A percentile compares a stretch with the other conserved stretches of the same genome.
Conservation (phyloP, 129 eudicot species). For the sunflower (Helianthus annuus) region HanXRQr2.0-SUNRISE NC_035447.2:30273993-30274492, state of each 20-base stretch:
- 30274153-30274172: background rate
- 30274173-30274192: background rate
- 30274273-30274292: constrained; percentile 16
- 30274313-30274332: constrained; percentile 6
- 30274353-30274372: background rate
- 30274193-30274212: background rate
- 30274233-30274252: constrained; percentile 6
- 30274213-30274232: background rate
- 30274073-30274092: background rate
- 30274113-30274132: background rate
- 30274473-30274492: too few species aligned
- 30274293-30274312: background rate
- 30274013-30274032: too few species aligned
- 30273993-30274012: too few species aligned
- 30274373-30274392: background rate
- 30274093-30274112: background rate
- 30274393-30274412: too few species aligned
- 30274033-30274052: background rate
- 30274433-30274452: too few species aligned
- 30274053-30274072: background rate
- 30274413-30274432: too few species aligned
- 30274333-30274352: constrained; percentile 6
- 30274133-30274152: background rate
- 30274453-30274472: too few species aligned
- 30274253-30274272: background rate